Percentiles rank a stretch among this genome's conserved stretches.
Evolutionary conservation across 2,329 filamentous ascomycete genomes (phyloP).

Genomic region (Claviceps quebecensis): DNA sequence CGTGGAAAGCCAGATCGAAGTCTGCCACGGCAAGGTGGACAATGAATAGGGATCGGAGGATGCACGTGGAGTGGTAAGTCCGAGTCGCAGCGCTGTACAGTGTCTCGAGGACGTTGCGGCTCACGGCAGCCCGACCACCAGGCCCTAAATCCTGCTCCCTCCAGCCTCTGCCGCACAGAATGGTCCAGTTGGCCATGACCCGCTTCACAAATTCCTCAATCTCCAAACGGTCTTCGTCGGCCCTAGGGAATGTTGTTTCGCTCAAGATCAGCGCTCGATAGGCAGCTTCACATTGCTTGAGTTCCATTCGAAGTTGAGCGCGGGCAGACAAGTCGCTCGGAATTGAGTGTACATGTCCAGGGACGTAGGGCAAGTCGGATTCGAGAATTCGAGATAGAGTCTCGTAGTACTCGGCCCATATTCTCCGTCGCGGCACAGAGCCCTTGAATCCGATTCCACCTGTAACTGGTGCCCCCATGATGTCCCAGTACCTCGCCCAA

Average conservation of each 20-base stretch:
- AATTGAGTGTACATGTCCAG: slow-evolving; percentile 27
- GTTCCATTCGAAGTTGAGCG: slow-evolving; percentile 55
- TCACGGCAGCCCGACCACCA: slow-evolving; percentile 62
- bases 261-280: slow-evolving; percentile 69
- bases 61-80: slow-evolving; percentile 86
- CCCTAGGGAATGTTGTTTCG: slow-evolving; percentile 73
- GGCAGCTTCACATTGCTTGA: slow-evolving; percentile 63
- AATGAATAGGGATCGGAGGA: slow-evolving; percentile 73
- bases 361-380: slow-evolving; percentile 46
- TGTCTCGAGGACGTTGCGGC: slow-evolving; percentile 67
- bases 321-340: slow-evolving; percentile 39
- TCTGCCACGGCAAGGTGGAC: slow-evolving; percentile 81
- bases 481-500: slow-evolving; percentile 59
- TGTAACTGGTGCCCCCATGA: slow-evolving; percentile 28
- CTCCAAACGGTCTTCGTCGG: slow-evolving; percentile 62
- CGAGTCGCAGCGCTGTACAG: slow-evolving; percentile 84
- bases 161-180: slow-evolving; percentile 71
- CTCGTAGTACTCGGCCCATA: slow-evolving; percentile 79
- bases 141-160: slow-evolving; percentile 65
- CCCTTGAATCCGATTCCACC: slow-evolving; percentile 46
- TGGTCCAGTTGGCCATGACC: slow-evolving; percentile 72
- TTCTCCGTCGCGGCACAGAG: slow-evolving; percentile 45
- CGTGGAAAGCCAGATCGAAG: slow-evolving; percentile 81
- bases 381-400: slow-evolving; percentile 65
- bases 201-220: slow-evolving; percentile 71